Conservation (phyloP, 2,329 filamentous ascomycete genomes). For the Lasiodiplodia theobromae region DNA sequence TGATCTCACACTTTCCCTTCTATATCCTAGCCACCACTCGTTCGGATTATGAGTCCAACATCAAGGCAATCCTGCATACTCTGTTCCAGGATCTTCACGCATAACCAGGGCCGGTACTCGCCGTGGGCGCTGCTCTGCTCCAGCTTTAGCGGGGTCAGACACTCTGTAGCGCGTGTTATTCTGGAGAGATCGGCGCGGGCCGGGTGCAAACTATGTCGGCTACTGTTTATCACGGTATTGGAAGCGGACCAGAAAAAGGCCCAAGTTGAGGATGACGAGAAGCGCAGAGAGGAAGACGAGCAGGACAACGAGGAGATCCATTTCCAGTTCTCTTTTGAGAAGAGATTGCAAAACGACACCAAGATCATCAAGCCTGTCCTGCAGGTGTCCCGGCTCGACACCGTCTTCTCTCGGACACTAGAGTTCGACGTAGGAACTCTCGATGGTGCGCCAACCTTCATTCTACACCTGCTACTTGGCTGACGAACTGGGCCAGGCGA, state of each 20-base stretch:
- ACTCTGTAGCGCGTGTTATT: constrained; percentile 16
- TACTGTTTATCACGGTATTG: constrained; percentile 6
- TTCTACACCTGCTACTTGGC: not conserved
- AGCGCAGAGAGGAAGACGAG: not conserved
- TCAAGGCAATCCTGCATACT: constrained; percentile 3
- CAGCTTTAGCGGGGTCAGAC: constrained; percentile 11
- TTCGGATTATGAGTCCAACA: constrained; percentile 6
- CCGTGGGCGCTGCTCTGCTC: constrained; percentile 19
- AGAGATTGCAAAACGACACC: not conserved
- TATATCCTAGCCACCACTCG: not conserved
- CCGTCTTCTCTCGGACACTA: constrained; percentile 21
- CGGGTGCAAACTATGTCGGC: constrained; percentile 24
- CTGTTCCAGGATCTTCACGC: constrained; percentile 14
- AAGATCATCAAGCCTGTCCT: constrained; percentile 5
- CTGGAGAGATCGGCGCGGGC: constrained; percentile 20
- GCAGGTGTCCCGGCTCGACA: constrained; percentile 1
- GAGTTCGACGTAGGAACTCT: constrained; percentile 17
- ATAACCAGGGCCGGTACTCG: constrained; percentile 8
- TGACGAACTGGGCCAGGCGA: constrained; percentile 15
- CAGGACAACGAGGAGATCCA: constrained; percentile 13
- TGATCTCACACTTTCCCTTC: constrained; percentile 8
- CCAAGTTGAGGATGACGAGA: constrained; percentile 5
- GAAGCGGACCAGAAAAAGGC: constrained; percentile 13
- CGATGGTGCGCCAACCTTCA: constrained; percentile 9
- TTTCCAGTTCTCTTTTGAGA: constrained; percentile 15